Evolutionary conservation across 2,329 filamentous ascomycete genomes (phyloP), one percentile per base, ranked within the genome.

Genomic region (Pseudocercospora macadamiae): DNA sequence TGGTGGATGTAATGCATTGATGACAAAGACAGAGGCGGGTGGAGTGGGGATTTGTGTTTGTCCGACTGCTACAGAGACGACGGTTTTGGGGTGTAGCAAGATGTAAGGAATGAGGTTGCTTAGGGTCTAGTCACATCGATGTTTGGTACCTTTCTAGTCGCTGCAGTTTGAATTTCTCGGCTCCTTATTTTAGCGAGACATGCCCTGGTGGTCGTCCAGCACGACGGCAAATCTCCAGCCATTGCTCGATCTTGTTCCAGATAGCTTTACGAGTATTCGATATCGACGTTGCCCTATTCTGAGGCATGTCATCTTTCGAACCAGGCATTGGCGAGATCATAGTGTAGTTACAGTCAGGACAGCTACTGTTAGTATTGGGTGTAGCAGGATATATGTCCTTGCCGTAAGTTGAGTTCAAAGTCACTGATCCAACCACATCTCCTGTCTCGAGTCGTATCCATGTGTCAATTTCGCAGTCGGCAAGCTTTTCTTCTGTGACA

Each of bases 361-460:
- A 69, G 18, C 51, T 36, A 30, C 64, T 65, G 21, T 57, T 53
- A 34, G 64, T 68, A 18, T 70, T 56, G 7, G 56, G 54, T 14
- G 64, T 66, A 9, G 61, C 65, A 18, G 70, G 67, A 55, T 73
- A 73, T 3, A 25, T 23, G 51, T 73, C 71, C 4, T 56, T 36
- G 2, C 65, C 65, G 47, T 71, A 74, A 2, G 71, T 73, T 3
- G 55, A 59, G 32, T 74, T 73, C 28, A 74, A 52, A 26, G 53
- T 54, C 7, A 74, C 69, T 4, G 57, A 51, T 7, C 70, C 70
- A 14, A 68, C 66, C 0, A 71, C 61, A 14, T 66, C 62, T 14
- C 66, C 69, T 30, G 64, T 66, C 48, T 74, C 72, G 12, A 73
- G 61, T 4, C 72, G 64, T 19, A 71, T 68, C 71, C 71, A 73